These are phyloP conservation scores for Diaporthe nobilis DNA, from an alignment of 2,329 filamentous ascomycete genomes.

Conservation along the genomic window DNA sequence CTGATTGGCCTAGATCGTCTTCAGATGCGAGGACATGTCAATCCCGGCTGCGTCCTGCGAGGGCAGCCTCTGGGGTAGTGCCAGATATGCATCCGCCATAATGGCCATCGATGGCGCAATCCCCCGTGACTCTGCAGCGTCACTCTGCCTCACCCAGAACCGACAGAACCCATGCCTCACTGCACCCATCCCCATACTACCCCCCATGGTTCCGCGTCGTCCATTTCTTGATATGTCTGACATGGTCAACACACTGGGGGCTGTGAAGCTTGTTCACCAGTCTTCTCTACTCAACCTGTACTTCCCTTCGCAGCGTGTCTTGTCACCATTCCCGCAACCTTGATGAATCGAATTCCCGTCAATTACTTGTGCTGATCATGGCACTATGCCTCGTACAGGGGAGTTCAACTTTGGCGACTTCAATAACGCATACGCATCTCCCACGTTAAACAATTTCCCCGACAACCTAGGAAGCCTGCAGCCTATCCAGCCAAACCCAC, in stretches of 20 bases:
- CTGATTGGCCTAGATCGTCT: conserved; percentile 37
- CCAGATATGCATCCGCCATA: conserved; percentile 58
- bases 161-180: conserved; percentile 38
- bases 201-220: conserved; percentile 14
- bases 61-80: conserved; percentile 44
- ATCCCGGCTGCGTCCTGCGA: conserved; percentile 47
- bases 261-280: conserved; percentile 32
- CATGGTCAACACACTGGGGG: conserved; percentile 32
- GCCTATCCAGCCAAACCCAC: conserved; percentile 67
- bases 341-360: background rate
- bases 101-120: conserved; percentile 70
- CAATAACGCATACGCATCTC: conserved; percentile 64
- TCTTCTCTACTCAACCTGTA: conserved; percentile 5
- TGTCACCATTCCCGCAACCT: background rate
- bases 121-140: conserved; percentile 66
- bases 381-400: conserved; percentile 64
- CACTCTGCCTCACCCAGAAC: conserved; percentile 31
- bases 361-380: conserved; percentile 56
- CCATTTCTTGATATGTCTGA: conserved; percentile 37
- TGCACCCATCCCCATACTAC: conserved; percentile 25
- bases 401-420: conserved; percentile 72
- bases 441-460: conserved; percentile 61
- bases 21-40: conserved; percentile 34
- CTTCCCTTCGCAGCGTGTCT: background rate
- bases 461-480: conserved; percentile 60